Evolutionary conservation across 176 grass and related monocot genomes (phyloP).

Genomic region (maize (Zea mays)): Zm-B73-REFERENCE-NAM-5.0 NC_050098.1:220159501-220160000

Average conservation of each 20-base stretch:
- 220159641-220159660: conserved; percentile 6
- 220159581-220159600: background rate
- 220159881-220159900: conserved; percentile 2
- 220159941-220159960: background rate
- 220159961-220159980: background rate
- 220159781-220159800: conserved; percentile 29
- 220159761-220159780: background rate
- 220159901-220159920: background rate
- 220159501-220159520: too few species aligned
- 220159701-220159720: too few species aligned
- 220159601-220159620: conserved; percentile 15
- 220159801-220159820: conserved; percentile 37
- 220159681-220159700: background rate
- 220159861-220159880: background rate
- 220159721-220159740: background rate
- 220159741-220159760: background rate
- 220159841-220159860: background rate
- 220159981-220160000: background rate
- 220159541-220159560: too few species aligned
- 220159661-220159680: too few species aligned
- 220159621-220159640: background rate
- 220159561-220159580: too few species aligned
- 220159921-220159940: conserved; percentile 17
- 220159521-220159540: too few species aligned
- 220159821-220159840: conserved; percentile 1